A percentile compares a stretch with the other conserved stretches of the same genome.
phyloP scores from a whole-genome alignment of 2,329 filamentous ascomycete genomes.

The Sclerotinia trifoliorum region DNA sequence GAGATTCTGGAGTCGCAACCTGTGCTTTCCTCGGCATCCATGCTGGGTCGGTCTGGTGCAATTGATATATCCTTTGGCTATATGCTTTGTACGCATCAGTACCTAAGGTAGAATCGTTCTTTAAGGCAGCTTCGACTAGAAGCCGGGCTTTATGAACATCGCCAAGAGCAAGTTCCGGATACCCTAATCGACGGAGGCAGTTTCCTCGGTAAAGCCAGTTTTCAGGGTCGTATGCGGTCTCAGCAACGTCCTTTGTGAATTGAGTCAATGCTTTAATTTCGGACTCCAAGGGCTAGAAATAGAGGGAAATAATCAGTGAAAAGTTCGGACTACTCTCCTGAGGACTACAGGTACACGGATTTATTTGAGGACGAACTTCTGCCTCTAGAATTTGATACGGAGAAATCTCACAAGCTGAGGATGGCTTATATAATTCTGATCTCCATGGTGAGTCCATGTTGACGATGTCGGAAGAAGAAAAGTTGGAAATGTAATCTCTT shows the following conservation, averaged over 20 bases:
- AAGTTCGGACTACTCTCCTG: neutral
- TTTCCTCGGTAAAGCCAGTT: conserved; percentile 34
- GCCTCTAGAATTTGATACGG: conserved; percentile 28
- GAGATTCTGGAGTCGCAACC: conserved; percentile 32
- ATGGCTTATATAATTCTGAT: conserved; percentile 28
- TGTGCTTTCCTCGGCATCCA: conserved; percentile 30
- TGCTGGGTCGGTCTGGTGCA: conserved; percentile 33
- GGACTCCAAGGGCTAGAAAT: conserved; percentile 27
- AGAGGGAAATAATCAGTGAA: conserved; percentile 24
- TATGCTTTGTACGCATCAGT: conserved; percentile 36
- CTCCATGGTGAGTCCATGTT: conserved; percentile 32
- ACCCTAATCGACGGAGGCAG: conserved; percentile 35
- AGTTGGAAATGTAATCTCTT: neutral
- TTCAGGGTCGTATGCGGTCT: conserved; percentile 35
- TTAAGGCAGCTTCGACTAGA: conserved; percentile 35
- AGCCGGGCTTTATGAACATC: conserved; percentile 39
- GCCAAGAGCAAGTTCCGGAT: conserved; percentile 39
- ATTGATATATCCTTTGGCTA: conserved; percentile 30
- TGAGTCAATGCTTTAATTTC: conserved; percentile 29
- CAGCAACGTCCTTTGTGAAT: conserved; percentile 30
- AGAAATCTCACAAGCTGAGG: conserved; percentile 33
- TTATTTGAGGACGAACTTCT: conserved; percentile 28
- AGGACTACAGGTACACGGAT: conserved; percentile 19
- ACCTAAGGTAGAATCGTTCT: conserved; percentile 29
- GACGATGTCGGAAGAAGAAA: neutral